These are phyloP conservation scores for Zygosaccharomyces sapae DNA, from an alignment of 1,139 yeast genomes.

Conservation along the genomic window DNA sequence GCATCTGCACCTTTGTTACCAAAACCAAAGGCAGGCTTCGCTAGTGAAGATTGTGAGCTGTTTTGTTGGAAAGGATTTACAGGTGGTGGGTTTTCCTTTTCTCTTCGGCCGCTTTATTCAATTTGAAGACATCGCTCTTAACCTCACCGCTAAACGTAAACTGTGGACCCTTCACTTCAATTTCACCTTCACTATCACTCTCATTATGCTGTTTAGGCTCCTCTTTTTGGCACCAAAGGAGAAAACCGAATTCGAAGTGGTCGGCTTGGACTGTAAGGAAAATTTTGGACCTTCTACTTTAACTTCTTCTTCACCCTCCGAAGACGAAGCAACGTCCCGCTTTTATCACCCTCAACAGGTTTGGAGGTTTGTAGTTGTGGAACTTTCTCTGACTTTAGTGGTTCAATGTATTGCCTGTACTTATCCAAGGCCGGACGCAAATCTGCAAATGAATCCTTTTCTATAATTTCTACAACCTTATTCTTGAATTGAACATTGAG, in stretches of 20 bases:
- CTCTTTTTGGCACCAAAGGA: slow-evolving; percentile 50
- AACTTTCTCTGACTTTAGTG: slow-evolving; percentile 11
- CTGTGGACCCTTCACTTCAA: slow-evolving; percentile 58
- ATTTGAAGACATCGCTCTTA: slow-evolving; percentile 48
- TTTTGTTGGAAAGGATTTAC: slow-evolving; percentile 25
- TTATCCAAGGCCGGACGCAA: slow-evolving; percentile 54
- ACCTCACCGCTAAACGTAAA: slow-evolving; percentile 51
- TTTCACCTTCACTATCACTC: slow-evolving; percentile 46
- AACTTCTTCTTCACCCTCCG: slow-evolving; percentile 43
- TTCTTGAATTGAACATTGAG: slow-evolving; percentile 61
- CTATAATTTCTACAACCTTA: slow-evolving; percentile 44
- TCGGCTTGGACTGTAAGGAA: slow-evolving; percentile 50
- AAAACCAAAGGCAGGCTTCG: too few species aligned
- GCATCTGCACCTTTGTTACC: too few species aligned
- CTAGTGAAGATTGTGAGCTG: slow-evolving; percentile 3
- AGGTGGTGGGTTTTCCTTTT: slow-evolving; percentile 13
- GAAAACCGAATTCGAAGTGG: slow-evolving; percentile 56
- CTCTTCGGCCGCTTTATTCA: slow-evolving; percentile 24
- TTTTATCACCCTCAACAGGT: not conserved
- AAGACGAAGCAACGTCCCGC: slow-evolving; percentile 37
- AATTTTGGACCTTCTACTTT: slow-evolving; percentile 66
- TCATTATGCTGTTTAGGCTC: slow-evolving; percentile 42
- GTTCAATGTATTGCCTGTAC: slow-evolving; percentile 48
- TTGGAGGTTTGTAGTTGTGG: not conserved
- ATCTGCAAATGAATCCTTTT: slow-evolving; percentile 51